A percentile compares a stretch with the other conserved stretches of the same genome.
These are phyloP conservation scores for Dactylonectria estremocensis DNA, from an alignment of 2,329 filamentous ascomycete genomes.

Conservation along the genomic window DNA sequence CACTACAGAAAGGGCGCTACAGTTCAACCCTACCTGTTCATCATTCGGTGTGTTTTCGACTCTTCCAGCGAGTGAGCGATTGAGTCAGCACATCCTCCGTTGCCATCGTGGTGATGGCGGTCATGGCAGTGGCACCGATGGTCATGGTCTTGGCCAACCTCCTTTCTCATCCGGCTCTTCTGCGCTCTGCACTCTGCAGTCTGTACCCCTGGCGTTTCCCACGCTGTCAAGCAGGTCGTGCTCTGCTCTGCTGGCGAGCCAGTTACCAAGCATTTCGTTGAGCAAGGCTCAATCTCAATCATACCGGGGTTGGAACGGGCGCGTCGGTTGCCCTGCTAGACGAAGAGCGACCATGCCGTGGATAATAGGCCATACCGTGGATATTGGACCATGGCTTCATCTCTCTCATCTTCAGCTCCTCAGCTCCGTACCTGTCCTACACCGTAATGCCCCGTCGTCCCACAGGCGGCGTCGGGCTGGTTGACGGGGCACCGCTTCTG, in stretches of 20 bases:
- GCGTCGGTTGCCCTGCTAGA: background rate
- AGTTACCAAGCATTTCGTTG: constrained; percentile 19
- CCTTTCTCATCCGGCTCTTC: constrained; percentile 1
- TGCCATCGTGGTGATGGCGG: constrained; percentile 28
- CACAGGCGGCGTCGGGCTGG: constrained; percentile 5
- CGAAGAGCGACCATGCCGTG: background rate
- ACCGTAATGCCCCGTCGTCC: background rate
- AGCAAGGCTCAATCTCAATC: constrained; percentile 11
- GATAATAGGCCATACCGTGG: background rate
- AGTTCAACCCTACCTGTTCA: background rate
- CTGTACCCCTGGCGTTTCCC: constrained; percentile 8
- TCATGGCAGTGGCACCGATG: constrained; percentile 6
- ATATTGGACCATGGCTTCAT: constrained; percentile 1
- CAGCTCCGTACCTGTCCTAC: background rate
- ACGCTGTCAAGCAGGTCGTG: background rate
- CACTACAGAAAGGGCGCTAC: too few relatives aligned
- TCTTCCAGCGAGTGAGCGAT: constrained; percentile 18
- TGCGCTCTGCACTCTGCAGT: background rate
- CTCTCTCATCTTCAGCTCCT: background rate
- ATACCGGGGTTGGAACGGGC: background rate
- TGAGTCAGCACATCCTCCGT: constrained; percentile 14
- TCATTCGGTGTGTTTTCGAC: constrained; percentile 10
- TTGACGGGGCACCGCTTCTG: constrained; percentile 9
- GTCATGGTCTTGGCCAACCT: background rate
- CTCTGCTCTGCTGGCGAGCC: constrained; percentile 28